Percentiles rank a stretch among this genome's conserved stretches.
These are phyloP conservation scores for Psidium friedrichsthalianum DNA, from an alignment of 345 rosid species.

Conservation along the genomic window DNA sequence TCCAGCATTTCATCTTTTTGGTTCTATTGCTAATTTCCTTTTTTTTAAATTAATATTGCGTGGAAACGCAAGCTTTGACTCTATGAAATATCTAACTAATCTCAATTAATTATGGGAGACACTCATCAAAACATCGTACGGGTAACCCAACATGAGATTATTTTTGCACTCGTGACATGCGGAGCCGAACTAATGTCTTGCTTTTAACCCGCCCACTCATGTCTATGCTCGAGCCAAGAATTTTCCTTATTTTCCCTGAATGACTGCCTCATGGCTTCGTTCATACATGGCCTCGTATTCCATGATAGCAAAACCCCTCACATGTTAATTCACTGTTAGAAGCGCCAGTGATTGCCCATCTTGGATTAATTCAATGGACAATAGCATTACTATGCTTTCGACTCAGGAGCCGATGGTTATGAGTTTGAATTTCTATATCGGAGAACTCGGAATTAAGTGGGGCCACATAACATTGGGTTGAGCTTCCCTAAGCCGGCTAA, in stretches of 20 bases:
- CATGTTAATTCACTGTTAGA: neutral
- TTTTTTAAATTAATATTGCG: too few relatives aligned
- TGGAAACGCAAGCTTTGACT: too few relatives aligned
- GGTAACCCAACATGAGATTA: neutral
- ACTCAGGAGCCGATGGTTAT: neutral
- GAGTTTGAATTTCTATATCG: neutral
- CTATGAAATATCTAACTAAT: too few relatives aligned
- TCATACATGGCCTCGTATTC: neutral
- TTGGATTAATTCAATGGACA: neutral
- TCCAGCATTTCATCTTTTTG: too few relatives aligned
- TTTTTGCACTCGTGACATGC: neutral
- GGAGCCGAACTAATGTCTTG: neutral
- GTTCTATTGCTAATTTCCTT: too few relatives aligned
- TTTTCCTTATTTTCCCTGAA: neutral
- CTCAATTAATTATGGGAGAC: neutral
- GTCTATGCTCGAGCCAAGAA: neutral
- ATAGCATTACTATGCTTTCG: neutral
- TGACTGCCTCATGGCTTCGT: neutral
- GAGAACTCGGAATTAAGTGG: neutral
- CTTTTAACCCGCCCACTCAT: neutral
- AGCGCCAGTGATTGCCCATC: neutral
- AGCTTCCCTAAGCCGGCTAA: neutral
- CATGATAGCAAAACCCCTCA: neutral
- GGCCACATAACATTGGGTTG: neutral
- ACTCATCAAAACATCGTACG: accelerated